Evolutionary conservation across 768 basidiomycete genomes (phyloP).

Genomic region (Lactarius trivialis): DNA sequence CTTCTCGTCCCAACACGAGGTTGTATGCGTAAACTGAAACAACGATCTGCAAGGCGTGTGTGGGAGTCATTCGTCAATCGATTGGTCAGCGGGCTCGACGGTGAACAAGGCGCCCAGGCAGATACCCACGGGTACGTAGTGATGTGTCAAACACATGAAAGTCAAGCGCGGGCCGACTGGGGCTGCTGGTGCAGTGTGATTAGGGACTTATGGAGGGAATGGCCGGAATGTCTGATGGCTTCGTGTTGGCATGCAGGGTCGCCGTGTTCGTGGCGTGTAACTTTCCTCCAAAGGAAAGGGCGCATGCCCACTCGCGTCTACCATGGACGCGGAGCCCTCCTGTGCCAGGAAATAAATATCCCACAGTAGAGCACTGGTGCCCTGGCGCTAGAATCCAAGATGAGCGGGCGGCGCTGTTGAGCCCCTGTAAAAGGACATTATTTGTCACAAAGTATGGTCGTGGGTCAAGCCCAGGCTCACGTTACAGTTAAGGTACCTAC

Average conservation of each 20-base stretch:
- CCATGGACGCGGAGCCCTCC: background rate
- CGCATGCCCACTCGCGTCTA: background rate
- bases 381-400: conserved; percentile 6
- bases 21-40: background rate
- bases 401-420: background rate
- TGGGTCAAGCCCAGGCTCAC: background rate
- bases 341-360: background rate
- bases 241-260: conserved; percentile 6
- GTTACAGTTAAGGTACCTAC: background rate
- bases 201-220: background rate
- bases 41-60: background rate
- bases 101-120: background rate
- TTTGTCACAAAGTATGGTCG: background rate
- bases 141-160: background rate
- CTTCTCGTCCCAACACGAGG: background rate
- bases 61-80: background rate
- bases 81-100: background rate
- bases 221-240: background rate
- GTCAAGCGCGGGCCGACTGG: background rate
- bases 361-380: background rate
- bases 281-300: background rate
- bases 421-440: background rate
- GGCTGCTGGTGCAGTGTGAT: background rate
- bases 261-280: background rate
- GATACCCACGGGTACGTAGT: background rate